These are phyloP conservation scores for Boletus rubescentipes DNA, from an alignment of 768 basidiomycete genomes.

Conservation along the genomic window DNA sequence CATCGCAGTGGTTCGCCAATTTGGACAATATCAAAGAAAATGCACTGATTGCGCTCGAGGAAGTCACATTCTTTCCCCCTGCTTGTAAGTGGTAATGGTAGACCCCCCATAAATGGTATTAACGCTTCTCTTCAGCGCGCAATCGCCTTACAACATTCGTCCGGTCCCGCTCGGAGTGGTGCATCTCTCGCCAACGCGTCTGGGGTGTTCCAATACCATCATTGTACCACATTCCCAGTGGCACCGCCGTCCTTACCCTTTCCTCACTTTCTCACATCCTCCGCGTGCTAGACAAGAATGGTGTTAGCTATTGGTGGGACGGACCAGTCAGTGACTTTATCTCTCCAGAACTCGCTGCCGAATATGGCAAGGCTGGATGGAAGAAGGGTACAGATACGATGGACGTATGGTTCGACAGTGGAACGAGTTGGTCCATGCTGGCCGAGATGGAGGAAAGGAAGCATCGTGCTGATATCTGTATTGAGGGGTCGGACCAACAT, in stretches of 20 bases:
- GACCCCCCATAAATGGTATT: background rate
- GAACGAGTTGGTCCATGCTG: slow-evolving; percentile 89
- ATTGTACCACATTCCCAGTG: slow-evolving; percentile 63
- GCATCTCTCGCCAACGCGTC: slow-evolving; percentile 94
- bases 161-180: slow-evolving; percentile 93
- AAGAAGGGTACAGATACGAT: slow-evolving; percentile 90
- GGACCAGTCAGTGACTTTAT: slow-evolving; percentile 83
- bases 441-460: slow-evolving; percentile 37
- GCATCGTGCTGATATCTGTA: slow-evolving; percentile 76
- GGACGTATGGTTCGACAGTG: slow-evolving; percentile 99
- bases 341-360: slow-evolving; percentile 51
- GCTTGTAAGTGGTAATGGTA: slow-evolving; percentile 51
- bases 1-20: slow-evolving; percentile 98
- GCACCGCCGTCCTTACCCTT: slow-evolving; percentile 61
- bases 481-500: slow-evolving; percentile 97
- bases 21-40: slow-evolving; percentile 77
- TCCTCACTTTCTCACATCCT: slow-evolving; percentile 76
- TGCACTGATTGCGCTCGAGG: slow-evolving; percentile 66
- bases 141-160: slow-evolving; percentile 89
- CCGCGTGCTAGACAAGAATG: slow-evolving; percentile 64
- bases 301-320: slow-evolving; percentile 89
- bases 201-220: slow-evolving; percentile 98
- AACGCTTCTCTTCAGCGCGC: slow-evolving; percentile 51
- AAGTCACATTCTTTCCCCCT: slow-evolving; percentile 74
- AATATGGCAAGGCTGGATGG: slow-evolving; percentile 52